Percentiles rank a stretch among this genome's conserved stretches.
Conservation (phyloP, 148 eudicot species). For the Camellia sinensis region DNA sequence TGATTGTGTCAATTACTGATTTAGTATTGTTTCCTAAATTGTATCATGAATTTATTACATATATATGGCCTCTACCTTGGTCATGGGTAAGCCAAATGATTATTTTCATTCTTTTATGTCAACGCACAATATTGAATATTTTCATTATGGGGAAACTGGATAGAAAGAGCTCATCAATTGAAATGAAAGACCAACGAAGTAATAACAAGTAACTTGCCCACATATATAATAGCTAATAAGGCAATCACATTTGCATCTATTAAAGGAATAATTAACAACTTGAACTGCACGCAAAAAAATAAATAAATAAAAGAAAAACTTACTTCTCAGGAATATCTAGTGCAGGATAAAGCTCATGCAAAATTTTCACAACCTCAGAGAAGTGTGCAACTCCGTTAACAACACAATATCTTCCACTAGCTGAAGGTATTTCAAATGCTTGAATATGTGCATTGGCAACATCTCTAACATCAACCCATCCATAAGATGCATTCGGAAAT, state of each 20-base stretch:
- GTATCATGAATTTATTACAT: too few species aligned
- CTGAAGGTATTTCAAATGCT: constrained; percentile 56
- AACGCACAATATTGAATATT: too few species aligned
- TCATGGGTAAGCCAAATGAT: too few species aligned
- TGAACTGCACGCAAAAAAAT: neutral
- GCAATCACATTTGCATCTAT: neutral
- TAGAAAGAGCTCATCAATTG: neutral
- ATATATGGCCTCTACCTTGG: too few species aligned
- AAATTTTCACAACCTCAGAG: constrained; percentile 27
- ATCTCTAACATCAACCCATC: constrained; percentile 55
- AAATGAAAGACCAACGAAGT: neutral
- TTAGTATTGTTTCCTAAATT: too few species aligned
- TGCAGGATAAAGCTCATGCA: constrained; percentile 41
- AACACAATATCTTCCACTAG: constrained; percentile 57
- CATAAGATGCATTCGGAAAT: constrained; percentile 14
- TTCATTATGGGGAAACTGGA: neutral
- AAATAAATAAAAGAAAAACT: neutral
- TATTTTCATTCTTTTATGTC: too few species aligned
- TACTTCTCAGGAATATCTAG: constrained; percentile 36
- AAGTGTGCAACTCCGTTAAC: constrained; percentile 26
- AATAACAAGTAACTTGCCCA: neutral
- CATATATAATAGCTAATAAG: too few species aligned
- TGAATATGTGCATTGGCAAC: constrained; percentile 48
- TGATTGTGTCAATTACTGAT: too few species aligned
- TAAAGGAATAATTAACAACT: neutral